Evolutionary conservation across 371 early-diverging fungal genomes (phyloP).

Genomic region (Chytridium lagenaria): DNA sequence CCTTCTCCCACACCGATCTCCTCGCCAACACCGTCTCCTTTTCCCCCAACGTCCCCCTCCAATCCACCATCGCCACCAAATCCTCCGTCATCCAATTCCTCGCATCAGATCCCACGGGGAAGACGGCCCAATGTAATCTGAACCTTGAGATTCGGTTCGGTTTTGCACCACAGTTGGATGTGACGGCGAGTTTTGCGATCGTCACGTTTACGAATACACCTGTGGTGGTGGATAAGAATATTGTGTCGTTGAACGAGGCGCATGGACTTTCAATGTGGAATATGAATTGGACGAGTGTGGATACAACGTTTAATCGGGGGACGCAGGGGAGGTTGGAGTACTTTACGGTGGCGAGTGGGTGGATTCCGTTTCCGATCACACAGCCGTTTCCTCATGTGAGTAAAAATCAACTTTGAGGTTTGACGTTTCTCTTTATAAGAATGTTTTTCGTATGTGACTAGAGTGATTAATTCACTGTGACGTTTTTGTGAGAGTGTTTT

Average conservation of each 20-base stretch:
- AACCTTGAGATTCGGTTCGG: conserved; percentile 25
- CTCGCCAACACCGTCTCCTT: not conserved
- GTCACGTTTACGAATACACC: conserved; percentile 23
- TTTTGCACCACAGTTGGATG: conserved; percentile 28
- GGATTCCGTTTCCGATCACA: conserved; percentile 27
- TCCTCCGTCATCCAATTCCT: not conserved
- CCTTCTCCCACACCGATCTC: conserved; percentile 31
- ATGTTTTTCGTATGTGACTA: no score
- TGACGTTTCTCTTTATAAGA: no score
- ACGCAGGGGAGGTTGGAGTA: conserved; percentile 26
- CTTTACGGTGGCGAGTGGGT: conserved; percentile 18
- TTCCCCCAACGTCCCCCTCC: conserved; percentile 1
- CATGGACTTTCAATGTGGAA: conserved; percentile 37
- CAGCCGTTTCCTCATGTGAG: conserved; percentile 34
- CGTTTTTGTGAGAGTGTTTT: not conserved
- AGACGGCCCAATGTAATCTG: conserved; percentile 22
- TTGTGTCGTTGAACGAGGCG: conserved; percentile 23
- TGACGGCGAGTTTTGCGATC: conserved; percentile 14
- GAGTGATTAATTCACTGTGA: conserved; percentile 6
- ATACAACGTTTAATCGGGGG: conserved; percentile 17
- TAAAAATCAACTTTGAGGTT: no score
- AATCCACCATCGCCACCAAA: conserved; percentile 13
- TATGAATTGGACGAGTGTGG: conserved; percentile 28
- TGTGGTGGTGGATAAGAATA: conserved; percentile 16
- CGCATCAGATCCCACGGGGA: conserved; percentile 12